A percentile compares a stretch with the other conserved stretches of the same genome.
Conservation (phyloP, 176 grass and related monocot species). For the Lolium perenne region DNA sequence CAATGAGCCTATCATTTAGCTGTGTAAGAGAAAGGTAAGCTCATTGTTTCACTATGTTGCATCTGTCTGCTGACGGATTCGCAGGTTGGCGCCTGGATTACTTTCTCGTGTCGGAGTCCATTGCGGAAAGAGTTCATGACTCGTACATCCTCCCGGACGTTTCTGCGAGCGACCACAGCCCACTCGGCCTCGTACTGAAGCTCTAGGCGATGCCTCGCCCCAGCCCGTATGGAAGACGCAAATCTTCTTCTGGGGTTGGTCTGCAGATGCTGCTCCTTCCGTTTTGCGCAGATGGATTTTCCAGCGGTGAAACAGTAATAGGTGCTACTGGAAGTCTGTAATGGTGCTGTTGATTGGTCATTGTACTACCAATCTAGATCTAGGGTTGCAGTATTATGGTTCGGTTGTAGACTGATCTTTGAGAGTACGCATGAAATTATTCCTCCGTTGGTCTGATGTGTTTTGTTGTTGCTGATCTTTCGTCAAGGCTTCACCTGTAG, state of each 20-base stretch:
- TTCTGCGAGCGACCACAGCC: conserved; percentile 68
- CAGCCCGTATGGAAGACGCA: neutral
- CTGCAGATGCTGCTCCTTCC: neutral
- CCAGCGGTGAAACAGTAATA: no score
- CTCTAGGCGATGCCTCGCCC: conserved; percentile 28
- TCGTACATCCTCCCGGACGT: conserved; percentile 69
- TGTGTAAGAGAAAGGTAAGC: no score
- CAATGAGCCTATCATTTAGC: no score
- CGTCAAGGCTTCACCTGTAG: no score
- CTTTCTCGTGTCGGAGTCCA: conserved; percentile 65
- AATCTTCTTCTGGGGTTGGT: neutral
- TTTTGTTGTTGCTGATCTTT: no score
- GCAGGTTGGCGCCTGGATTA: conserved; percentile 75
- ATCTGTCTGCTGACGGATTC: conserved; percentile 18
- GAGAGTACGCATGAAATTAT: no score
- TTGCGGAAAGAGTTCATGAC: conserved; percentile 54
- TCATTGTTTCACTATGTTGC: neutral
- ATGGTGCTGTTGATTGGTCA: no score
- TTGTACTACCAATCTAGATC: no score
- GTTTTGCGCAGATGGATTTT: neutral
- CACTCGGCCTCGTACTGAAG: conserved; percentile 66
- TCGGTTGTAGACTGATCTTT: no score
- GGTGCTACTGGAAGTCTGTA: no score
- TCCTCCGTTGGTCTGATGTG: no score
- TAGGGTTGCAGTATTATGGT: no score